Base-by-base conservation (phyloP, 352 stramenopile species). In the Phytophthora uliginosa region DNA sequence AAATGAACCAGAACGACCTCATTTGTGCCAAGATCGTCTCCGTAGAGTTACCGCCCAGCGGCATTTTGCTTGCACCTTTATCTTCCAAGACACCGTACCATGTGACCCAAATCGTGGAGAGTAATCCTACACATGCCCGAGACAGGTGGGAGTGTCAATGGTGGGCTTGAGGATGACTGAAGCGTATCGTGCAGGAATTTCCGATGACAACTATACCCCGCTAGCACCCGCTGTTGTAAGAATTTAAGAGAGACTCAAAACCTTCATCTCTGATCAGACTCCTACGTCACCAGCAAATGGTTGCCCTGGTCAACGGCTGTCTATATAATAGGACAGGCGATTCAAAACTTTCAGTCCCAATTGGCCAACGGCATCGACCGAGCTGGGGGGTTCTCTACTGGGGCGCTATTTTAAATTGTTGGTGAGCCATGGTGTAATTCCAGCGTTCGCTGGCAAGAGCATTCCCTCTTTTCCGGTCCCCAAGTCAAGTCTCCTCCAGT, bases 211-310 rank as follows among this genome's bases (percentile, higher is more conserved):
- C 10, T 12, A 45, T 17, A 18, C 38, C 38, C 15, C n/a, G 7
- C 38, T 45, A 17, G 38, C 38, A 17, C 38, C 38, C 15, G 38
- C 38, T 45, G 38, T 12, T 45, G 38, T 55, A 55, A 55, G 36
- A 17, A 36, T 55, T 36, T 55, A 13, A 9, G 50, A 55, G 20
- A 3, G 12, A 10, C 20, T 55, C 6, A 18, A 40, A 42, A 58
- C 5, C 52, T 59, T 59, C 53, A 38, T 57, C 51, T n/a, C 24
- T 18, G 51, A 57, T 24, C 51, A 57, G 51, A 57, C 34, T 24
- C 42, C 17, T 10, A 51, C 51, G 48, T 17, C 34, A 40, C 15
- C 34, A 28, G 48, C 48, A 54, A 54, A 54, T 54, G 48, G 48
- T 3, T 51, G 36, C 9, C 36, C 36, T 31, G 2, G 12, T 58